Conservation (phyloP, 768 basidiomycete species). For the Amanita muscaria region DNA sequence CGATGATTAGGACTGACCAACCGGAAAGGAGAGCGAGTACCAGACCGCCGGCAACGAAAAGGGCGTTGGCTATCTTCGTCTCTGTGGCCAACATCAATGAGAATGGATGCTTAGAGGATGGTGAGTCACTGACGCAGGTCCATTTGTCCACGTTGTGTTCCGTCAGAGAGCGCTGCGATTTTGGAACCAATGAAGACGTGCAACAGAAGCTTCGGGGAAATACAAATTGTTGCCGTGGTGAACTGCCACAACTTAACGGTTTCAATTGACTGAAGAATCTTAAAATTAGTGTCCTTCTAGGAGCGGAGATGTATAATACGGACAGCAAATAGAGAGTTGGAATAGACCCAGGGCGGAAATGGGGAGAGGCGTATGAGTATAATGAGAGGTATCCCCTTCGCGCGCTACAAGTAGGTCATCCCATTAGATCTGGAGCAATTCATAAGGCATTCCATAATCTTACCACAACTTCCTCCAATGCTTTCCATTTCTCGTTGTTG, state of each 20-base stretch:
- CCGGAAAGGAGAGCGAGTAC: slow-evolving; percentile 50
- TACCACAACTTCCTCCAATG: slow-evolving; percentile 68
- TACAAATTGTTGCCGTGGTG: slow-evolving; percentile 58
- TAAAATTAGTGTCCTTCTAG: neutral
- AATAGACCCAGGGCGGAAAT: slow-evolving; percentile 83
- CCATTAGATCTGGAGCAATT: neutral
- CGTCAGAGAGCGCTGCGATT: slow-evolving; percentile 68
- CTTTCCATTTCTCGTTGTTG: slow-evolving; percentile 67
- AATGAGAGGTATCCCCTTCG: slow-evolving; percentile 75
- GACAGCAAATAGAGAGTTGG: slow-evolving; percentile 73
- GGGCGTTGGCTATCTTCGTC: slow-evolving; percentile 56
- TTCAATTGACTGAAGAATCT: slow-evolving; percentile 49
- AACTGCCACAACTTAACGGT: slow-evolving; percentile 73
- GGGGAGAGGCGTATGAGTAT: slow-evolving; percentile 75
- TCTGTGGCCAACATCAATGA: slow-evolving; percentile 25
- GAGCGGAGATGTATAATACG: slow-evolving; percentile 23
- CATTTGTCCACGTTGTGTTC: slow-evolving; percentile 65
- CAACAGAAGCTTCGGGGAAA: slow-evolving; percentile 63
- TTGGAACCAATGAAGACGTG: slow-evolving; percentile 75
- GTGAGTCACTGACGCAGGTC: slow-evolving; percentile 44
- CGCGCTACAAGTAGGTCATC: slow-evolving; percentile 16
- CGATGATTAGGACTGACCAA: slow-evolving; percentile 41
- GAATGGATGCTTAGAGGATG: neutral
- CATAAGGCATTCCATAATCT: slow-evolving; percentile 18
- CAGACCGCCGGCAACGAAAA: slow-evolving; percentile 53